Evolutionary conservation across 768 basidiomycete species (phyloP), one percentile per base, ranked within the genome.

Genomic region (Hygrophorus russula): DNA sequence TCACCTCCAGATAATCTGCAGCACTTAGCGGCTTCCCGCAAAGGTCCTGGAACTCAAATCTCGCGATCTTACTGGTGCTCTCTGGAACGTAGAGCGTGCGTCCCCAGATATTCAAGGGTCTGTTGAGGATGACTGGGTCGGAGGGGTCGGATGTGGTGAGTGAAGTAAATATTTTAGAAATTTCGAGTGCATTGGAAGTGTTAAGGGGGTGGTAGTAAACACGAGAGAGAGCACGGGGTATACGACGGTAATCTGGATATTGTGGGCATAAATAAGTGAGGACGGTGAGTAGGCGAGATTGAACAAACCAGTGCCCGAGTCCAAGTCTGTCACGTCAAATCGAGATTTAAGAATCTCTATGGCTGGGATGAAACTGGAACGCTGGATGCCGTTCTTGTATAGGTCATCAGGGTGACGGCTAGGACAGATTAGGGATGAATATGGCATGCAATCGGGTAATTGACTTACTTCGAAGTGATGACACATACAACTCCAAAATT

Each of bases 341-440:
- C 73, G 78, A 0, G 77, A 63, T 65, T 96, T 97, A 51, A 99
- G 75, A 20, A 98, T 72, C 38, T 97, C 87, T 46, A 99, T 98
- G 19, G 91, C 82, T 8, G 96, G 96, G 36, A 97, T 57, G 64
- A 99, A 99, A 55, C 90, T 93, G 3, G 83, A 76, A 2, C 96
- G 77, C 59, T 99, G 96, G 34, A 99, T 96, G 0, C 96, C 96
- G 50, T 98, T 98, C 75, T 94, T 93, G 70, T 99, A 99, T 1
- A 99, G 70, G 24, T 97, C 89, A 54, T 97, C 85, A 2, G 96
- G 96, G 58, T 96, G 91, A 46, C 96, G 96, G 64, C 94, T 99
- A 52, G 32, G 28, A 37, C 19, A 14, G n/a, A 12, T 32, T 36
- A 20, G 41, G 45, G 42, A 39, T 48, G 40, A 36, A 38, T 9